phyloP scores from a whole-genome alignment of 176 grass and related monocot species.

The Themeda triandra region DNA sequence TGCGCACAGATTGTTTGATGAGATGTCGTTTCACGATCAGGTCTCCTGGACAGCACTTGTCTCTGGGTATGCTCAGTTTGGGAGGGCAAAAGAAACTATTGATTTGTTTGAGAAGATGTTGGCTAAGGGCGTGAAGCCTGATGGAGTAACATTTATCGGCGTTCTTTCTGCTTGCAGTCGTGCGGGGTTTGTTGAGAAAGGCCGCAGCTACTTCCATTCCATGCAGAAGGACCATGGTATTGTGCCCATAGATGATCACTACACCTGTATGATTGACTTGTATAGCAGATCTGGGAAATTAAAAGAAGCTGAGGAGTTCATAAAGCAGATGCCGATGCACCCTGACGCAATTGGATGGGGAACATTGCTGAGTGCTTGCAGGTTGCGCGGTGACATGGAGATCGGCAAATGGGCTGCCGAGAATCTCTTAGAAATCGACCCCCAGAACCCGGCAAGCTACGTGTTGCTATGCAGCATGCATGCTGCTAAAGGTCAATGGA shows the following conservation, averaged over 20 bases:
- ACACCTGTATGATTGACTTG: constrained; percentile 77
- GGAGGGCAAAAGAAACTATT: constrained; percentile 68
- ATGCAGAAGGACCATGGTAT: constrained; percentile 58
- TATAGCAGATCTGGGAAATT: constrained; percentile 68
- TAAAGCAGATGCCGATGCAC: constrained; percentile 51
- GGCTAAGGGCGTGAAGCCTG: constrained; percentile 47
- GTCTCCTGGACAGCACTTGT: constrained; percentile 74
- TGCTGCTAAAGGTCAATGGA: constrained; percentile 65
- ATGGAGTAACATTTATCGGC: constrained; percentile 65
- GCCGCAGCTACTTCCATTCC: constrained; percentile 44
- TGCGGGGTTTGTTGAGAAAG: constrained; percentile 66
- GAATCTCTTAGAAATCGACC: constrained; percentile 58
- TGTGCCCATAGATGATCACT: constrained; percentile 50
- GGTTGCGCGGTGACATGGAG: constrained; percentile 51
- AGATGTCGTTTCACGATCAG: constrained; percentile 38
- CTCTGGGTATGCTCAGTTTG: constrained; percentile 63
- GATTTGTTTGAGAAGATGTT: constrained; percentile 69
- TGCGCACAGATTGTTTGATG: constrained; percentile 50
- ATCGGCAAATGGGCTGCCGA: constrained; percentile 77
- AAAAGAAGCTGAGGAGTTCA: constrained; percentile 63
- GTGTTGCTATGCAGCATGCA: constrained; percentile 62
- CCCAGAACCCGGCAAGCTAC: constrained; percentile 66
- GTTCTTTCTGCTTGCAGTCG: constrained; percentile 72
- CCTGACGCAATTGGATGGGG: constrained; percentile 70
- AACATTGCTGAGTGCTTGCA: constrained; percentile 58